These are phyloP conservation scores for Ceratonia siliqua DNA, from an alignment of 306 rosid genomes.

Conservation along the genomic window DNA sequence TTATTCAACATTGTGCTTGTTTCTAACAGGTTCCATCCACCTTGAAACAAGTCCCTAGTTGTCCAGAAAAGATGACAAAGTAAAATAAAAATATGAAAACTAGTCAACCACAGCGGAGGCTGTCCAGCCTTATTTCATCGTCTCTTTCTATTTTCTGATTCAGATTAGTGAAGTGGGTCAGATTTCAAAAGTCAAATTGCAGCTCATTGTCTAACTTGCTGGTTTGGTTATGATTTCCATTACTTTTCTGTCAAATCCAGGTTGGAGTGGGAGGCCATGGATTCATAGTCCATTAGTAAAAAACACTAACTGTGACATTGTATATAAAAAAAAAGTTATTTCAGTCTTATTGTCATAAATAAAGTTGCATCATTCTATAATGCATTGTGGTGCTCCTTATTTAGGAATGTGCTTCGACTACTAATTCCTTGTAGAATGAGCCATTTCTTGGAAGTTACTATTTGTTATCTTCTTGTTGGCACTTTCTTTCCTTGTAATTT, in stretches of 20 bases:
- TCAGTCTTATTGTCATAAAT: not conserved
- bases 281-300: not conserved
- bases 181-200: no score
- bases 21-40: no score
- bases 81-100: no score
- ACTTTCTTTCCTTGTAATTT: constrained; percentile 9
- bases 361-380: not conserved
- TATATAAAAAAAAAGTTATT: not conserved
- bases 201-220: no score
- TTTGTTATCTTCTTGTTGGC: constrained; percentile 12
- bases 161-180: no score
- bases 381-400: not conserved
- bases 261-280: not conserved
- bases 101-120: no score
- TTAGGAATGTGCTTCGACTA: not conserved
- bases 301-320: not conserved
- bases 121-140: no score
- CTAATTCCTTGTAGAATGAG: not conserved
- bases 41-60: no score
- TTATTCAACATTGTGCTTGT: no score
- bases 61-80: no score
- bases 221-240: no score
- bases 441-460: not conserved
- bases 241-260: not conserved
- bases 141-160: no score